Evolutionary conservation across 768 basidiomycete genomes (phyloP).

Genomic region (Tephrocybe rancida): DNA sequence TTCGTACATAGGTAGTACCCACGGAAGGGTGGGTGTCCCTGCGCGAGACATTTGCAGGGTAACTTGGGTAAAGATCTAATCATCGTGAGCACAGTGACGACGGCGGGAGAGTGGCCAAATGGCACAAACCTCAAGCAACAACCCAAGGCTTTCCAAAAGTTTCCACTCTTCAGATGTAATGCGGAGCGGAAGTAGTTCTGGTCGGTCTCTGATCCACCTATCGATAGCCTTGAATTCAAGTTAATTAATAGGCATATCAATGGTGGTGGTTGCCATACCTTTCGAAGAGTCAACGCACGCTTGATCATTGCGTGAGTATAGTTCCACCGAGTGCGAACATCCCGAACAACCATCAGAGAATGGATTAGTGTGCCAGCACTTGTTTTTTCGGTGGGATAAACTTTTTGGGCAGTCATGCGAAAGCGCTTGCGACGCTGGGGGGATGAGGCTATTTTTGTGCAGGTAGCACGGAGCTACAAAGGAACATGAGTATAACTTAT

Average conservation of each 20-base stretch:
- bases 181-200: background rate
- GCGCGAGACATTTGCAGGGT: slow-evolving; percentile 30
- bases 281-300: slow-evolving; percentile 20
- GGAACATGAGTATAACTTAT: no score
- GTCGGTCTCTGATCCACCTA: slow-evolving; percentile 16
- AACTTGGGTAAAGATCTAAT: slow-evolving; percentile 29
- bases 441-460: slow-evolving; percentile 32
- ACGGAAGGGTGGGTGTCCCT: slow-evolving; percentile 36
- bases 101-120: background rate
- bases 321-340: slow-evolving; percentile 36
- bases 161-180: slow-evolving; percentile 24
- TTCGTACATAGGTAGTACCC: slow-evolving; percentile 30
- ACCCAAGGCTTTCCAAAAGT: slow-evolving; percentile 15
- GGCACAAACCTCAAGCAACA: slow-evolving; percentile 21
- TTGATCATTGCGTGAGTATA: slow-evolving; percentile 37
- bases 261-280: slow-evolving; percentile 24
- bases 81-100: background rate
- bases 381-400: background rate
- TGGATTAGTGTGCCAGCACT: background rate
- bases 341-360: slow-evolving; percentile 27
- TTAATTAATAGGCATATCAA: background rate
- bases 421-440: slow-evolving; percentile 29
- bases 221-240: slow-evolving; percentile 29
- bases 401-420: slow-evolving; percentile 6
- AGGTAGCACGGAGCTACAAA: slow-evolving; percentile 28